Percentiles rank a stretch among this genome's conserved stretches.
Conservation (phyloP, 805 yeast genomes). For the Brettanomyces custersianus region DNA sequence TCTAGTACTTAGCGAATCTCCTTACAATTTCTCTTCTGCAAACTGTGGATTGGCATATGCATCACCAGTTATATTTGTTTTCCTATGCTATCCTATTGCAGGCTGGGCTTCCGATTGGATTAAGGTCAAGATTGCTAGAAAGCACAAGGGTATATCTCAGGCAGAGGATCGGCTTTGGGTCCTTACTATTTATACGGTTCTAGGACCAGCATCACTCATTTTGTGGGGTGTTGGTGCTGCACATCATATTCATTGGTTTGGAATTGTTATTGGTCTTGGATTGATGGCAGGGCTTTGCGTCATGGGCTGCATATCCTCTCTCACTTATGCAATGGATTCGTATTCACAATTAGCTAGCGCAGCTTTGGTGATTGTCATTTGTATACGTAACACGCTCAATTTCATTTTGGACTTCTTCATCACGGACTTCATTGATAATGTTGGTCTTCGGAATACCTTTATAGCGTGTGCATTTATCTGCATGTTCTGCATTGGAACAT, state of each 20-base stretch:
- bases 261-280: conserved; percentile 46
- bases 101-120: conserved; percentile 46
- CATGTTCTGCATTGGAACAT: conserved; percentile 36
- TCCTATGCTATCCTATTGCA: conserved; percentile 34
- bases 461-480: conserved; percentile 47
- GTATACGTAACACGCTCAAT: conserved; percentile 49
- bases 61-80: conserved; percentile 42
- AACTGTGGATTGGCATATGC: conserved; percentile 42
- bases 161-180: conserved; percentile 55
- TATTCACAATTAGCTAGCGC: conserved; percentile 46
- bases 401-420: conserved; percentile 54
- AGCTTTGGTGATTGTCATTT: conserved; percentile 45
- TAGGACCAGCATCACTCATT: conserved; percentile 47
- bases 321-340: conserved; percentile 47
- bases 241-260: conserved; percentile 45
- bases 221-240: conserved; percentile 57
- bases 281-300: conserved; percentile 45
- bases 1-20: conserved; percentile 32
- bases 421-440: conserved; percentile 45
- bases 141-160: conserved; percentile 41
- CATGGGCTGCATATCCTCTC: conserved; percentile 42
- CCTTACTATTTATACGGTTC: conserved; percentile 32
- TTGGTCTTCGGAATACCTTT: conserved; percentile 49
- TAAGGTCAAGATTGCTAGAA: conserved; percentile 37
- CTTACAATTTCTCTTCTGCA: conserved; percentile 42